Evolutionary conservation across 805 yeast genomes (phyloP).

Genomic region (Torulaspora maleeae): DNA sequence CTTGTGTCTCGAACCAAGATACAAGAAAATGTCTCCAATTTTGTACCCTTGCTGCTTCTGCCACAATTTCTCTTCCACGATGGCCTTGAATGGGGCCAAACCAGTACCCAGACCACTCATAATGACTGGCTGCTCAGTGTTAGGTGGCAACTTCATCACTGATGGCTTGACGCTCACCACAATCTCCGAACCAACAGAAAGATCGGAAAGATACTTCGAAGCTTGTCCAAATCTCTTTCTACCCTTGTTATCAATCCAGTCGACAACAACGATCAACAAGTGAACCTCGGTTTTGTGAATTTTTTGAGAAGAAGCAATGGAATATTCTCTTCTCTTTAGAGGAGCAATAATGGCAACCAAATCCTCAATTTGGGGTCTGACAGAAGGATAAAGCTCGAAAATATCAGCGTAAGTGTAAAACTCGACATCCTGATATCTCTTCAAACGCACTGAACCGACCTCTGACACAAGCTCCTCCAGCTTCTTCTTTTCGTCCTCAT

Average conservation of each 20-base stretch:
- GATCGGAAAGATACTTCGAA: slow-evolving; percentile 81
- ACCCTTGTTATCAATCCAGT: slow-evolving; percentile 86
- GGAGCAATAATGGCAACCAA: slow-evolving; percentile 74
- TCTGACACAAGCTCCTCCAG: slow-evolving; percentile 64
- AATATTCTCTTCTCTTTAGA: slow-evolving; percentile 93
- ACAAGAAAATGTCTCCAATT: slow-evolving; percentile 84
- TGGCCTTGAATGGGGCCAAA: slow-evolving; percentile 96
- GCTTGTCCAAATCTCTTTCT: slow-evolving; percentile 90
- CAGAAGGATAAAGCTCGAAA: slow-evolving; percentile 71
- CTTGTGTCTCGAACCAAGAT: slow-evolving; percentile 91
- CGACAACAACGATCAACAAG: slow-evolving; percentile 88
- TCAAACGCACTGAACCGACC: slow-evolving; percentile 80
- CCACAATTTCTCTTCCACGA: slow-evolving; percentile 91
- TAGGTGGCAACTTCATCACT: slow-evolving; percentile 91
- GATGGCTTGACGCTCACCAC: slow-evolving; percentile 95
- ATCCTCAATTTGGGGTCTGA: slow-evolving; percentile 68
- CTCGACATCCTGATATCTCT: slow-evolving; percentile 79
- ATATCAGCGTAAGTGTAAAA: slow-evolving; percentile 78
- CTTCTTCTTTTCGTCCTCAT: slow-evolving; percentile 58
- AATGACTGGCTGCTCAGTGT: slow-evolving; percentile 81
- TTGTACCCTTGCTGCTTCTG: slow-evolving; percentile 84
- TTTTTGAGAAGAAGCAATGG: slow-evolving; percentile 94
- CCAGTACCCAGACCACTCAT: slow-evolving; percentile 99
- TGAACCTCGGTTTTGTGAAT: slow-evolving; percentile 89
- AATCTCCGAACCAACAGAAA: slow-evolving; percentile 73